phyloP scores from a whole-genome alignment of 495 filamentous ascomycete genomes.

The Penicillium ochrochloron region DNA sequence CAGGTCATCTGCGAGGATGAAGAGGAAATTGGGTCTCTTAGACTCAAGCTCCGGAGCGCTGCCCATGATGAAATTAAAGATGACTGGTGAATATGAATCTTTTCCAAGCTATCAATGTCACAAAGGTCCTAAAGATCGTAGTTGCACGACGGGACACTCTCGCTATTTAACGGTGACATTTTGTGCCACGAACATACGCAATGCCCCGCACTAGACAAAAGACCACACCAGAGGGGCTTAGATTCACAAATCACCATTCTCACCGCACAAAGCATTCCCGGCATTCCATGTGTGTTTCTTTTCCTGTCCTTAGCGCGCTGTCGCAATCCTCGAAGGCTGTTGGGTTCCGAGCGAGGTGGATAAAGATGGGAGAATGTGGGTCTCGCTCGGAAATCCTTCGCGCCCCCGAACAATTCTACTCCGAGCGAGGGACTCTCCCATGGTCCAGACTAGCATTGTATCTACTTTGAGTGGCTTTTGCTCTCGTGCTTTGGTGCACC shows the following conservation, averaged over 20 bases:
- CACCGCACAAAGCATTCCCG: neutral
- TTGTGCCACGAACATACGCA: neutral
- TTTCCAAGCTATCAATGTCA: too few relatives aligned
- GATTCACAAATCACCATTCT: neutral
- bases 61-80: neutral
- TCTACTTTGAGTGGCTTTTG: neutral
- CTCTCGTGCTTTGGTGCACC: constrained; percentile 12
- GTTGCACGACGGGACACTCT: neutral
- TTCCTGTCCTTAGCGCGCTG: neutral
- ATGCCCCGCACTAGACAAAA: neutral
- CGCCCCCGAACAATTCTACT: too few relatives aligned
- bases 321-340: neutral
- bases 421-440: neutral
- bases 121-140: neutral
- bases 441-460: neutral
- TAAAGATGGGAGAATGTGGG: neutral
- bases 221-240: neutral
- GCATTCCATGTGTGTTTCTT: neutral
- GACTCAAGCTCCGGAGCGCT: neutral
- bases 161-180: neutral
- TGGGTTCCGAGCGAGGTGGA: constrained; percentile 7
- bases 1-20: constrained; percentile 46
- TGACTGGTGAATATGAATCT: neutral
- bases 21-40: constrained; percentile 40
- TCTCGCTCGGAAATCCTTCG: neutral